These are phyloP conservation scores for Cantharellus cinnabarinus DNA, from an alignment of 768 basidiomycete genomes.

Conservation along the genomic window DNA sequence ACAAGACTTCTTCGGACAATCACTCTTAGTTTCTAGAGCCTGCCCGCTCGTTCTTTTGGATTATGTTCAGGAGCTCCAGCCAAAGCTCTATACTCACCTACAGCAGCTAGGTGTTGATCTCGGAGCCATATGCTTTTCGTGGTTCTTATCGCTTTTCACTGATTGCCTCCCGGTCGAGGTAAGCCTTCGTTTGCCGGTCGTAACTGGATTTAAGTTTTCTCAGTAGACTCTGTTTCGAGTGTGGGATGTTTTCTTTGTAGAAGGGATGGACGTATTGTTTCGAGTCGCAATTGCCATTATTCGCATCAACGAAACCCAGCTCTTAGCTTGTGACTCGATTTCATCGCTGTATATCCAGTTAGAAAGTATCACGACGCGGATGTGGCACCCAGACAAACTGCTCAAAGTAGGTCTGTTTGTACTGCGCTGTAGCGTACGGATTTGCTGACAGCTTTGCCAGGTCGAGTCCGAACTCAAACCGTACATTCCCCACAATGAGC, in stretches of 20 bases:
- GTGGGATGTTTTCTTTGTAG: slow-evolving; percentile 90
- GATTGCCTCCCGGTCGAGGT: slow-evolving; percentile 93
- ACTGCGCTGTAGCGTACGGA: neutral
- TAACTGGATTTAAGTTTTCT: neutral
- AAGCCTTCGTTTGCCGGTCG: slow-evolving; percentile 9
- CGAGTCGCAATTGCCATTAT: slow-evolving; percentile 79
- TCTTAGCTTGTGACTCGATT: slow-evolving; percentile 66
- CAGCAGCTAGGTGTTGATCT: slow-evolving; percentile 71
- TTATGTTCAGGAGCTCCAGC: slow-evolving; percentile 58
- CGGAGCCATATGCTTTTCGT: slow-evolving; percentile 90
- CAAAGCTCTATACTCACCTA: slow-evolving; percentile 58
- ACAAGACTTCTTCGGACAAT: slow-evolving; percentile 83
- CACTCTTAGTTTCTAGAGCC: slow-evolving; percentile 77
- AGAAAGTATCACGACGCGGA: slow-evolving; percentile 72
- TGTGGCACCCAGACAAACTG: slow-evolving; percentile 86
- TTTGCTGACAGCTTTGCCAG: slow-evolving; percentile 15
- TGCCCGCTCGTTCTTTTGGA: slow-evolving; percentile 83
- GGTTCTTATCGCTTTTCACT: slow-evolving; percentile 93
- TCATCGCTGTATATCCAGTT: slow-evolving; percentile 78
- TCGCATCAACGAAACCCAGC: slow-evolving; percentile 61
- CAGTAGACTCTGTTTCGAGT: slow-evolving; percentile 75
- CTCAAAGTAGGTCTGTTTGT: slow-evolving; percentile 43
- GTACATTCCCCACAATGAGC: slow-evolving; percentile 32
- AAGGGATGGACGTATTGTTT: slow-evolving; percentile 80
- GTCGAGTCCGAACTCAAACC: slow-evolving; percentile 36